phyloP scores from a whole-genome alignment of 805 yeast genomes.

The Pachysolen tannophilus region DNA sequence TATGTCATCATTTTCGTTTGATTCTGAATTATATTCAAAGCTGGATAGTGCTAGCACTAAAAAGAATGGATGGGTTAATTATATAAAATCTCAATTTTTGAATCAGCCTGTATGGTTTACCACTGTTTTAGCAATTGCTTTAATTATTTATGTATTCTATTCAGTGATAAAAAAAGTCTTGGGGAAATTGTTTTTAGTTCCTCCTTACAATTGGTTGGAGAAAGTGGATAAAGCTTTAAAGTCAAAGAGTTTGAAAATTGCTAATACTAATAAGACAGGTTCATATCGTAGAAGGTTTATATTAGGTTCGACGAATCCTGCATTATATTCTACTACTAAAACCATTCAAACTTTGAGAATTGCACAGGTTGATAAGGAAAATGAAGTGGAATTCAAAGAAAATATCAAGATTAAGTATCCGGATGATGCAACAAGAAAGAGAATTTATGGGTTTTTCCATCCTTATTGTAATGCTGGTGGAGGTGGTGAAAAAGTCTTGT shows the following conservation, averaged over 20 bases:
- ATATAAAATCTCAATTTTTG: no score
- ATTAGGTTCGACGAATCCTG: slow-evolving; percentile 22
- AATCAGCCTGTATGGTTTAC: no score
- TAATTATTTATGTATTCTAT: slow-evolving; percentile 11
- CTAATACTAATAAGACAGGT: slow-evolving; percentile 11
- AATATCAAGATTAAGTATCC: slow-evolving; percentile 22
- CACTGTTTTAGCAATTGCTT: no score
- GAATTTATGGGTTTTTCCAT: slow-evolving; percentile 82
- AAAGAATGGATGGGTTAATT: no score
- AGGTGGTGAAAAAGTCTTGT: slow-evolving; percentile 94
- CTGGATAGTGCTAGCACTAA: no score
- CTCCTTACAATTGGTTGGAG: slow-evolving; percentile 21
- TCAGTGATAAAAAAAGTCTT: slow-evolving; percentile 14
- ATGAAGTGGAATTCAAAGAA: slow-evolving; percentile 13
- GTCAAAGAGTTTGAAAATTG: neutral
- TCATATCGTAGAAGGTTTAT: slow-evolving; percentile 23
- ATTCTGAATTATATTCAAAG: no score
- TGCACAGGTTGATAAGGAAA: slow-evolving; percentile 13
- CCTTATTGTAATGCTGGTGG: slow-evolving; percentile 96
- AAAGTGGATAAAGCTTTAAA: slow-evolving; percentile 15
- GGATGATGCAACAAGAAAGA: slow-evolving; percentile 28
- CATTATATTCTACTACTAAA: slow-evolving; percentile 21
- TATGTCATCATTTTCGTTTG: no score
- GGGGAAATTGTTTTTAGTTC: slow-evolving; percentile 18
- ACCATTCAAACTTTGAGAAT: slow-evolving; percentile 15